Evolutionary conservation across 2,329 filamentous ascomycete species (phyloP).

Genomic region (Colletotrichum cordylinicola): DNA sequence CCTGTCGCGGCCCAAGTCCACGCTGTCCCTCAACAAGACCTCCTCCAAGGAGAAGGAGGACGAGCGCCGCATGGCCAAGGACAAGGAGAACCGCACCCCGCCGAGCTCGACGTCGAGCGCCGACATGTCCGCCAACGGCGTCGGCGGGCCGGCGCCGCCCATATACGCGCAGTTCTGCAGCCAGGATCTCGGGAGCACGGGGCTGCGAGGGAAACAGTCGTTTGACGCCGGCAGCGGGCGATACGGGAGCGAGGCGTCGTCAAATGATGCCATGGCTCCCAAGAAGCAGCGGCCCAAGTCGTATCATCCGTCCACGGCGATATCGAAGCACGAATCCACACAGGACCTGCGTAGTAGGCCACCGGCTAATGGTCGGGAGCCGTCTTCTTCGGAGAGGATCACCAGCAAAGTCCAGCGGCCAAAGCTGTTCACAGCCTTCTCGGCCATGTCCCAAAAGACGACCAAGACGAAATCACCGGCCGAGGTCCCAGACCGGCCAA

Average conservation of each 20-base stretch:
- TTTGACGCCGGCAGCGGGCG: conserved; percentile 18
- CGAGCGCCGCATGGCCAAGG: conserved; percentile 57
- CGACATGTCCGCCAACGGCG: conserved; percentile 32
- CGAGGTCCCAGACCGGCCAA: conserved; percentile 54
- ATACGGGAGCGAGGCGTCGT: conserved; percentile 14
- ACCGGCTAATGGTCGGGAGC: background rate
- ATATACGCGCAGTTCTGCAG: conserved; percentile 80
- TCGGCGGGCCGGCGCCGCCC: conserved; percentile 56
- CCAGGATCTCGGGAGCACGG: conserved; percentile 33
- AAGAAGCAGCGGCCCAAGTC: conserved; percentile 56
- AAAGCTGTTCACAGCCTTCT: conserved; percentile 43
- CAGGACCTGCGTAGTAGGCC: conserved; percentile 20
- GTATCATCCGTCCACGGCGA: conserved; percentile 42
- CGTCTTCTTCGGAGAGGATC: conserved; percentile 27
- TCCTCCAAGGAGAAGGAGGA: conserved; percentile 51
- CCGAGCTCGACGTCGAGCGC: conserved; percentile 48
- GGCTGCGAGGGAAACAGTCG: conserved; percentile 21
- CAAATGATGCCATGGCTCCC: background rate
- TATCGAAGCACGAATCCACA: conserved; percentile 28
- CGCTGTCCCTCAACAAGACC: conserved; percentile 66
- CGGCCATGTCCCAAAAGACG: conserved; percentile 41
- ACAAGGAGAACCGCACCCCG: conserved; percentile 85
- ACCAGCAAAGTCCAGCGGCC: conserved; percentile 46
- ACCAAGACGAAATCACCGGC: conserved; percentile 37
- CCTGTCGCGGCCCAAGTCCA: conserved; percentile 76